phyloP scores from a whole-genome alignment of 441 rosid genomes.

The Omphalea diandra region DNA sequence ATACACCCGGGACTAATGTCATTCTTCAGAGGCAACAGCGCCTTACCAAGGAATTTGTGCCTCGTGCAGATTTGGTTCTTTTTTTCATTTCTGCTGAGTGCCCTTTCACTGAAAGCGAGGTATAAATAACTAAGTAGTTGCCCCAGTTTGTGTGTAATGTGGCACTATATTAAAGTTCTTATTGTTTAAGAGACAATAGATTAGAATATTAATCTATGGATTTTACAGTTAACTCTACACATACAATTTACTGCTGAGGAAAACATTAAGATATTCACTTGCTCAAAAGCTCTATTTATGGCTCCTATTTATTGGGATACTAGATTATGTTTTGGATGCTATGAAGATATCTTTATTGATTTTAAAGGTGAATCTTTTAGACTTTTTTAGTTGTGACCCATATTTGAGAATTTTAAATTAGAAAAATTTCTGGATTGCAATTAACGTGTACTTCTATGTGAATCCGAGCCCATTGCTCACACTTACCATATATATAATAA shows the following conservation, averaged over 20 bases:
- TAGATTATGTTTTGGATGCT: not conserved
- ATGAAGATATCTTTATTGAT: constrained; percentile 6
- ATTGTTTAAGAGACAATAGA: not conserved
- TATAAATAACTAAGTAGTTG: constrained; percentile 45
- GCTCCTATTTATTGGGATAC: not conserved
- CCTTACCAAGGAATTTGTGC: constrained; percentile 92
- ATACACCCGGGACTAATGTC: constrained; percentile 96
- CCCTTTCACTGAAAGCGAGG: constrained; percentile 97
- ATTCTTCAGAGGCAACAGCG: constrained; percentile 96
- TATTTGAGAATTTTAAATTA: not conserved
- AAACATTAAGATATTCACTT: constrained; percentile 3
- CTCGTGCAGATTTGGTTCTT: constrained; percentile 89
- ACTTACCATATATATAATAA: not conserved
- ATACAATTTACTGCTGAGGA: not conserved
- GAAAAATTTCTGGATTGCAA: constrained; percentile 5
- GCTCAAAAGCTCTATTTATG: constrained; percentile 1
- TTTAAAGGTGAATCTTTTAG: not conserved
- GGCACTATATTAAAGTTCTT: not conserved
- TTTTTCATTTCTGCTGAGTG: constrained; percentile 97
- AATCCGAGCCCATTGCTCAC: constrained; percentile 1
- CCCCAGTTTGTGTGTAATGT: constrained; percentile 24
- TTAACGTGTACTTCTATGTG: not conserved
- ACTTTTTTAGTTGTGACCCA: not conserved
- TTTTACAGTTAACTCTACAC: not conserved
- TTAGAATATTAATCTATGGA: not conserved